Conservation (phyloP, 306 rosid genomes). For the Heteromeles arbutifolia region DNA sequence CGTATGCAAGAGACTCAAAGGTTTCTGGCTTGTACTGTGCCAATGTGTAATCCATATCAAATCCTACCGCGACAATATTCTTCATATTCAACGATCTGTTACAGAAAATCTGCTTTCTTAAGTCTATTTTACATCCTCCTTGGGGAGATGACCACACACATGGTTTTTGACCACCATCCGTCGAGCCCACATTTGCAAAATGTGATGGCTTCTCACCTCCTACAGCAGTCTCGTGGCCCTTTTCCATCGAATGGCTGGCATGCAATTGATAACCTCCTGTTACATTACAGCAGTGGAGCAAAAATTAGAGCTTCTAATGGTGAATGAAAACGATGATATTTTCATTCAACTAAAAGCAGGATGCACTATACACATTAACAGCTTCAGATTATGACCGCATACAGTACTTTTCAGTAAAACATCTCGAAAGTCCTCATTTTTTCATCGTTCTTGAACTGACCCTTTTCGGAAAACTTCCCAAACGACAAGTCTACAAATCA, state of each 20-base stretch:
- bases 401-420: not conserved
- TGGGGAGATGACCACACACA: slow-evolving; percentile 58
- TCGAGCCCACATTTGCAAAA: slow-evolving; percentile 15
- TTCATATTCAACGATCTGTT: slow-evolving; percentile 92
- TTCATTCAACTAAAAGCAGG: not conserved
- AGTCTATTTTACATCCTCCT: slow-evolving; percentile 49
- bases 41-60: slow-evolving; percentile 97
- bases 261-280: slow-evolving; percentile 48
- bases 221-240: slow-evolving; percentile 32
- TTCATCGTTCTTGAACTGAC: too few relatives aligned
- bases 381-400: not conserved
- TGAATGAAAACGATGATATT: not conserved
- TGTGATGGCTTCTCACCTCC: slow-evolving; percentile 21
- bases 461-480: not conserved
- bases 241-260: slow-evolving; percentile 47
- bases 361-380: not conserved
- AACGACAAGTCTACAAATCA: too few relatives aligned
- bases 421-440: not conserved
- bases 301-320: slow-evolving; percentile 5
- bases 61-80: slow-evolving; percentile 88
- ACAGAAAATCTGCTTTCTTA: slow-evolving; percentile 84
- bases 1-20: slow-evolving; percentile 90
- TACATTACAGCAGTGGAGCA: slow-evolving; percentile 3
- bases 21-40: slow-evolving; percentile 99
- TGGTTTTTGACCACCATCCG: slow-evolving; percentile 31